These are phyloP conservation scores for Ogataea ganodermae DNA, from an alignment of 805 yeast genomes.

Conservation along the genomic window DNA sequence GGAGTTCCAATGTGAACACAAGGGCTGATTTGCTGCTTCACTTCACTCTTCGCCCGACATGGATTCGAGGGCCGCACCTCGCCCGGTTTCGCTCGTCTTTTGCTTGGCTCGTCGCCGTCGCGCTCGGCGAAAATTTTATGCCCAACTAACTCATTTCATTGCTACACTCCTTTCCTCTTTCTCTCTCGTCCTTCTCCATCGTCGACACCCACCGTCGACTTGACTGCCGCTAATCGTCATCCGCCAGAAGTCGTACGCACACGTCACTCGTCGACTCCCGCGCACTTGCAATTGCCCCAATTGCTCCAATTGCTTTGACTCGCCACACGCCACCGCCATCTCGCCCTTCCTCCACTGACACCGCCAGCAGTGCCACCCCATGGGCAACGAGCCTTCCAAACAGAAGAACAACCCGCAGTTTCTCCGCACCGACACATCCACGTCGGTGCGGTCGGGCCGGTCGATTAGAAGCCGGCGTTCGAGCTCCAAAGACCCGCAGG, in stretches of 20 bases:
- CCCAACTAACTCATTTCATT: conserved; percentile 5
- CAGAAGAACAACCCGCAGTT: conserved; percentile 30
- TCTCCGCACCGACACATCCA: conserved; percentile 34
- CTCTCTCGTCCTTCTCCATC: not conserved
- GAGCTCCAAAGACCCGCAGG: conserved; percentile 16
- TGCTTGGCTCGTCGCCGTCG: not conserved
- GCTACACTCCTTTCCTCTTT: not conserved
- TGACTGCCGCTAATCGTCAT: not conserved
- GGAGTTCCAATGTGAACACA: no score
- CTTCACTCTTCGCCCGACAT: not conserved
- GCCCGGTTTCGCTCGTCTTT: not conserved
- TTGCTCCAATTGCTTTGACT: not conserved
- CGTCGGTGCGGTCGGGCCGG: conserved; percentile 32
- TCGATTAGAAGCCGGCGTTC: conserved; percentile 34
- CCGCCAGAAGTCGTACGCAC: no score
- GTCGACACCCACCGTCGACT: not conserved
- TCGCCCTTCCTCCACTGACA: not conserved
- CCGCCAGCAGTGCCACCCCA: conserved; percentile 9
- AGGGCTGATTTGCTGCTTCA: no score
- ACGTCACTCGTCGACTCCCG: no score
- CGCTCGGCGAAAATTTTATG: conserved; percentile 9
- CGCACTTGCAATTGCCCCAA: not conserved
- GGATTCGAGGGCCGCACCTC: no score
- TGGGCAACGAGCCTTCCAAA: conserved; percentile 40
- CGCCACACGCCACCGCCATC: not conserved